Conservation (phyloP, 2,329 filamentous ascomycete species). For the Septoria linicola region DNA sequence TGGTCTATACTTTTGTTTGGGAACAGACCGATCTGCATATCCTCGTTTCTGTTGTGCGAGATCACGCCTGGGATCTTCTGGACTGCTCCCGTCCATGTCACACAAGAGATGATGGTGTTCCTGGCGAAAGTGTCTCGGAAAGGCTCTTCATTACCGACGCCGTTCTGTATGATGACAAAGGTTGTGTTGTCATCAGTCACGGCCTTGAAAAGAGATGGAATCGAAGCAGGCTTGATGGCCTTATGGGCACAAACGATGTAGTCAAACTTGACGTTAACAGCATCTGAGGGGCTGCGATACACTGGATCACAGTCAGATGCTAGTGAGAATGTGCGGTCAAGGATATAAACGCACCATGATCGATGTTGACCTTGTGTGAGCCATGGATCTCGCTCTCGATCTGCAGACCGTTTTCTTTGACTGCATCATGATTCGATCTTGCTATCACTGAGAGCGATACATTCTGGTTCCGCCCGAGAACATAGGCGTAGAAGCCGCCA, state of each 20-base stretch:
- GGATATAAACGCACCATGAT: slow-evolving; percentile 19
- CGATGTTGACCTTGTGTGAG: slow-evolving; percentile 36
- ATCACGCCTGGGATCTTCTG: slow-evolving; percentile 53
- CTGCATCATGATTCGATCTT: slow-evolving; percentile 48
- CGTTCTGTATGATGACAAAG: slow-evolving; percentile 64
- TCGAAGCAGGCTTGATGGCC: slow-evolving; percentile 41
- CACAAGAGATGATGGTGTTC: slow-evolving; percentile 56
- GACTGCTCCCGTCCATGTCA: slow-evolving; percentile 55
- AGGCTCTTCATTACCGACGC: slow-evolving; percentile 60
- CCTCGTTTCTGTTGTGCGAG: slow-evolving; percentile 53
- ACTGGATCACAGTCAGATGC: slow-evolving; percentile 38
- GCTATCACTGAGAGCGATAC: slow-evolving; percentile 47
- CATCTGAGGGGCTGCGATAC: slow-evolving; percentile 40
- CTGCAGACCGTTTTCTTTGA: slow-evolving; percentile 44
- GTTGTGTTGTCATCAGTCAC: slow-evolving; percentile 48
- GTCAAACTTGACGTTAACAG: slow-evolving; percentile 40
- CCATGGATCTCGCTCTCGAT: slow-evolving; percentile 47
- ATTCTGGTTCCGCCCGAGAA: slow-evolving; percentile 46
- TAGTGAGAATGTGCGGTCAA: background rate
- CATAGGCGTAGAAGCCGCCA: slow-evolving; percentile 59
- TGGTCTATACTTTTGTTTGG: slow-evolving; percentile 39
- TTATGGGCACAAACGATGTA: slow-evolving; percentile 51
- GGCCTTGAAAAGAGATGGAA: slow-evolving; percentile 42
- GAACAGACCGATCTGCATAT: slow-evolving; percentile 57
- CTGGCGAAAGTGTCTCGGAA: slow-evolving; percentile 51